phyloP scores from a whole-genome alignment of 2,329 filamentous ascomycete species.

The Tolypocladium album region DNA sequence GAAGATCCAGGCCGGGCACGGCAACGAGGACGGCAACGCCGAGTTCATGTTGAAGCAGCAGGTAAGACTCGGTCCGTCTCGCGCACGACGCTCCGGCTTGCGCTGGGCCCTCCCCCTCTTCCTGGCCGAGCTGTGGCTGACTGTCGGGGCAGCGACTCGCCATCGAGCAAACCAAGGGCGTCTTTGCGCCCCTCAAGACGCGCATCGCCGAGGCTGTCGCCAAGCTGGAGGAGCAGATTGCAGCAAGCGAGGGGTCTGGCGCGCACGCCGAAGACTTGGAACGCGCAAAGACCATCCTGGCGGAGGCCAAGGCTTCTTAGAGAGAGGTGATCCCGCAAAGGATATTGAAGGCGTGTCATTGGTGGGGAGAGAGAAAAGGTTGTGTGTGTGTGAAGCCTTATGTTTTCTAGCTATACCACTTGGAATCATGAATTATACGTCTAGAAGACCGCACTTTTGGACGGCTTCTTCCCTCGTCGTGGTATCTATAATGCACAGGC shows the following conservation, averaged over 20 bases:
- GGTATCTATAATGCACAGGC: neutral
- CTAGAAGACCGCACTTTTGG: neutral
- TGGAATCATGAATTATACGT: neutral
- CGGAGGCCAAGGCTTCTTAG: conserved; percentile 30
- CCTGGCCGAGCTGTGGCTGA: neutral
- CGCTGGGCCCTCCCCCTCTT: neutral
- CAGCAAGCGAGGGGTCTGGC: conserved; percentile 42
- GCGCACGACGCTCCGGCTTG: neutral
- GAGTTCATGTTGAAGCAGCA: conserved; percentile 78
- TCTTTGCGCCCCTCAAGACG: conserved; percentile 61
- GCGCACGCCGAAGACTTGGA: conserved; percentile 37
- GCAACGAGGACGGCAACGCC: conserved; percentile 59
- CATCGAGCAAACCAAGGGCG: conserved; percentile 75
- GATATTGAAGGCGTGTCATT: neutral
- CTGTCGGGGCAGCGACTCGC: conserved; percentile 52
- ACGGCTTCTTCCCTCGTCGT: neutral
- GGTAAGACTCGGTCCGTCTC: conserved; percentile 37
- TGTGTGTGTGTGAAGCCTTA: neutral
- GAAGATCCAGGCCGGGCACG: conserved; percentile 38
- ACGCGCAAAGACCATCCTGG: conserved; percentile 43
- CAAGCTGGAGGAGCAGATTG: conserved; percentile 67
- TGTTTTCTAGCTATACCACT: neutral
- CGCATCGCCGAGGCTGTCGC: conserved; percentile 62
- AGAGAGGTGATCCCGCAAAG: neutral
- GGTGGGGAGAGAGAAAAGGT: neutral